Evolutionary conservation across 352 stramenopile genomes (phyloP), one percentile per base, ranked within the genome.

Genomic region (Saprolegnia diclina): DNA sequence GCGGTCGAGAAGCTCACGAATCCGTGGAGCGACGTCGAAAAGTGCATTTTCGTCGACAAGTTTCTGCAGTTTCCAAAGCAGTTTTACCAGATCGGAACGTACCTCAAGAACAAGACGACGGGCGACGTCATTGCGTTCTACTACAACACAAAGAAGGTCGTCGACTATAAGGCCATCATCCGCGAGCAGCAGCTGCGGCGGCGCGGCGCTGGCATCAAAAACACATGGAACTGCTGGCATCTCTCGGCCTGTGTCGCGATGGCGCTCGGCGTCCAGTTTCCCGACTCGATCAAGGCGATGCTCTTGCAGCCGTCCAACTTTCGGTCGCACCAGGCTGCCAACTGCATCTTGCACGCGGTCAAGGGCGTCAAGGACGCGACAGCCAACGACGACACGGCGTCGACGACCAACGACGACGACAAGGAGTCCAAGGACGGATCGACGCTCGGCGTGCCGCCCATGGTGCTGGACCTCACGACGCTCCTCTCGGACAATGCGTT

Each of bases 21-120:
- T 61, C 83, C 95, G 10, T 99, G 97, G 97, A 98, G 86, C 57
- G 97, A 99, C 71, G 77, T 99, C 57, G 97, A 99, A 78, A 99
- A 99, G 73, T 98, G 90, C 71, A 99, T 99, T 61, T 99, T 98
- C 72, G 77, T 99, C 26, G 97, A 99, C 83, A 97, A 98, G 62
- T 99, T 99, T 74, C 71, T 99, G 48, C 95, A 99, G 71, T 98
- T 96, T 71, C 97, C 97, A 0, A 99, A 99, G 75, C 98, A 99
- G 63, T 99, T 99, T 81, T 81, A 92, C 1, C 91, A 92, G 37
- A 99, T 99, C 66, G 91, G 96, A 21, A 95, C 90, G 5, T 97
- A 87, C 45, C 72, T 98, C 64, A 77, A 82, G 55, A 98, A 98
- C 72, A 99, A 99, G 71, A 96, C 88, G 0, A 98, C 96, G 0